Evolutionary conservation across 768 basidiomycete species (phyloP), one percentile per base, ranked within the genome.

Genomic region (Hemileccinum rubropunctum): DNA sequence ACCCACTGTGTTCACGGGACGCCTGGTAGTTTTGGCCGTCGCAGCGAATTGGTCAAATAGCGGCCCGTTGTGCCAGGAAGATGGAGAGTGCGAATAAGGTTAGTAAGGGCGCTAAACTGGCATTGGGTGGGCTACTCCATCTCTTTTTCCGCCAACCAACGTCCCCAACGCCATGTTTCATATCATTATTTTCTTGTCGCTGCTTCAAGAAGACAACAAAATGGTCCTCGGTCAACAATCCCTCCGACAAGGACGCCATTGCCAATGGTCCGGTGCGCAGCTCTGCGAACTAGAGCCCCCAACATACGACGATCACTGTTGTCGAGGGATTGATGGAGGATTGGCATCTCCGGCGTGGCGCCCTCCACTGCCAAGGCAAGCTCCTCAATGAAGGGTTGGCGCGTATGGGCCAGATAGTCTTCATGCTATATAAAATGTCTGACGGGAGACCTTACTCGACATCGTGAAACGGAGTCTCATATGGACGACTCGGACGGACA

Each of bases 391-490:
- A 21, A 26, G 10, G 13, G 37, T 30, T 50, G 56, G 39, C 51
- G n/a, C 49, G 36, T 14, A 36, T 39, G 27, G 13, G 23, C 20
- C 38, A 15, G 35, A 15, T 27, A 13, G 42, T 5, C 21, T n/a
- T 21, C 12, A 23, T 15, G 34, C 17, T 2, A 2, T 58, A 58
- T 53, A 61, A 57, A 34, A 42, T 30, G 18, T 21, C 15, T 12
- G 20, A 39, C 2, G 9, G n/a, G 27, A n/a, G 15, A 3, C 27
- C n/a, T 50, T 35, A 3, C 2, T n/a, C 17, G 26, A 17, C 42
- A 35, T 35, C 42, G 8, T n/a, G 11, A 26, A 21, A 14, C 17
- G 11, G 14, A 39, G 39, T 35, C 8, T 42, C 9, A 8, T 10
- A 52, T 42, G 41, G 10, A 15, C 21, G 39, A 33, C 17, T 13